Evolutionary conservation across 148 eudicot species (phyloP), one percentile per base, ranked within the genome.

Genomic region (Rhododendron griersonianum): DNA sequence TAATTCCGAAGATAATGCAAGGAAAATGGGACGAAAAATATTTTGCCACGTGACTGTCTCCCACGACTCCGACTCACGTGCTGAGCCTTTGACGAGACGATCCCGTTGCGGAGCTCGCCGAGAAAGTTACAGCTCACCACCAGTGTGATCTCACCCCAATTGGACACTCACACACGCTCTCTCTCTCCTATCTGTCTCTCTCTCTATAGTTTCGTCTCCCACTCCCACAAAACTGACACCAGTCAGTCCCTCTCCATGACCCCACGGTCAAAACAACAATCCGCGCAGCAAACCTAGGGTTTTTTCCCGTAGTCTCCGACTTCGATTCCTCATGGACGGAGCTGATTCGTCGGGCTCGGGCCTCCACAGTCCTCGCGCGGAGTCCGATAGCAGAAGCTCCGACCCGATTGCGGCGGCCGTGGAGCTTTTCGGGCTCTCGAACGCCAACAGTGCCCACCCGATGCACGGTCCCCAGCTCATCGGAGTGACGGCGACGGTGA

Each of bases 231-330:
- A 88, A 86, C 85, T 90, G 88, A 81, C 87, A 83, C 89, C 90
- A 83, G 78, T 33, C 51, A 13, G 84, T 55, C 59, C 35, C 14
- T 86, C 44, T 75, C 88, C 86, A 88, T 91, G 93, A 85, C 88
- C 84, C 81, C 88, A 47, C 90, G 84, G 79, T 67, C 82, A 25
- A 65, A 81, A 28, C 78, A 78, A 82, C 63, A 55, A 50, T 57
- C 59, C 41, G 33, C 25, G 21, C 25, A 45, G 77, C 53, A 39
- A 61, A 61, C 87, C 91, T 89, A 91, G 93, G 94, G 93, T 92
- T 92, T 88, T 37, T 41, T 2, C 35, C 11, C 28, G 25, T 82
- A 50, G 39, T 51, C 7, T 35, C 25, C 15, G 57, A n/a, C 28
- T 7, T 86, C 47, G 80, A 83, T 75, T 84, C 47, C 25, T 28